These are phyloP conservation scores for Gossypium gossypioides DNA, from an alignment of 441 rosid species.

Conservation along the genomic window DNA sequence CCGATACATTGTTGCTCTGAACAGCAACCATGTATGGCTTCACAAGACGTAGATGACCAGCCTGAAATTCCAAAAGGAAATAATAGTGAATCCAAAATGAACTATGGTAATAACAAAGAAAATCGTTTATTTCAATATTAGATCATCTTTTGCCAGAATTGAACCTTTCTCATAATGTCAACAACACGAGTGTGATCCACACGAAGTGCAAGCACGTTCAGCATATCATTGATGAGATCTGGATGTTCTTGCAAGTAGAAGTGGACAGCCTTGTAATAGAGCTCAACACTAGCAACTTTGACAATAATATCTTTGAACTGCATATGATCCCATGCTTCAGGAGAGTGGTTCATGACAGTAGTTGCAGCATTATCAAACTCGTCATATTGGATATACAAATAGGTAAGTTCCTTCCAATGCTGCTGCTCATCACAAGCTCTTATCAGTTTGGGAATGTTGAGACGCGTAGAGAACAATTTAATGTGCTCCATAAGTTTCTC, in stretches of 20 bases:
- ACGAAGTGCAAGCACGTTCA: slow-evolving; percentile 85
- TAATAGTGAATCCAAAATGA: slow-evolving; percentile 6
- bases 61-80: slow-evolving; percentile 38
- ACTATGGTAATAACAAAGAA: background rate
- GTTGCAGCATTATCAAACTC: slow-evolving; percentile 99
- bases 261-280: slow-evolving; percentile 94
- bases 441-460: slow-evolving; percentile 92
- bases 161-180: slow-evolving; percentile 95
- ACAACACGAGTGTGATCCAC: slow-evolving; percentile 97
- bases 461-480: slow-evolving; percentile 92
- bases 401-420: slow-evolving; percentile 93
- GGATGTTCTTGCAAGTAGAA: slow-evolving; percentile 98
- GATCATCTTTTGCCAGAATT: slow-evolving; percentile 7
- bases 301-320: slow-evolving; percentile 88
- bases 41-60: slow-evolving; percentile 88
- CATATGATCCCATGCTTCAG: slow-evolving; percentile 99
- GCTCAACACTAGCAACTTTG: slow-evolving; percentile 97
- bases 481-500: slow-evolving; percentile 99
- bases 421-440: slow-evolving; percentile 99
- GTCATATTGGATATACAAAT: slow-evolving; percentile 80
- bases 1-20: slow-evolving; percentile 88
- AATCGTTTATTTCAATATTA: background rate
- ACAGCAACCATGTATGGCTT: slow-evolving; percentile 99
- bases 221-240: slow-evolving; percentile 85
- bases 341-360: slow-evolving; percentile 98